Evolutionary conservation across 225 moss, liverwort and hornwort genomes (phyloP), one percentile per base, ranked within the genome.

Genomic region (Lunularia cruciata): DNA sequence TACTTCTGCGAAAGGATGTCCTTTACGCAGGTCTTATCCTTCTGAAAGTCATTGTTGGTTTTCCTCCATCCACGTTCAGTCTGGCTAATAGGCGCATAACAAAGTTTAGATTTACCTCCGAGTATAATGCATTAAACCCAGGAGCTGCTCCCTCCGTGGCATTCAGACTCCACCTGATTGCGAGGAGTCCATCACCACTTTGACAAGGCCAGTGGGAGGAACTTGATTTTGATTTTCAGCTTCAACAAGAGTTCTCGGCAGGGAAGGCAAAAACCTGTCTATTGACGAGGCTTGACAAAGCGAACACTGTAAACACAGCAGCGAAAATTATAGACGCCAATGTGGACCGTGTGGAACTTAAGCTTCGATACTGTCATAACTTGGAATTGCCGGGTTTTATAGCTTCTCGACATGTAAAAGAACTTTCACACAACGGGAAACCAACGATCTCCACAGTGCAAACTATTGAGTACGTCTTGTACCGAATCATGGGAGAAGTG

Each of bases 11-110:
- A 6, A 0, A 75, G 71, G 27, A 88, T 80, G 2, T 14, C 32
- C 40, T 42, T 46, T 19, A 73, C 75, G 62, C 88, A 88, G 0
- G 81, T 84, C 76, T 88, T 88, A 52, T 88, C 88, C 20, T 57
- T 79, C 18, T 39, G 38, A 61, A 86, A 49, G 15, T 86, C 34
- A 3, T 86, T 71, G 0, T 39, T 14, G 18, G 75, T 77, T 64
- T 67, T 72, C n/a, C 89, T 82, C 89, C 89, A 86, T n/a, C 16
- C 67, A 19, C 89, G 79, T 37, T 82, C 64, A 3, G 71, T 10
- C 57, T 86, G 86, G 46, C 86, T 89, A 30, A 11, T 66, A 38
- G 82, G 78, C 0, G 80, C 89, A 12, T 81, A 89, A 67, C 89
- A 89, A 18, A 89, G 64, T 65, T 77, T 86, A 83, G 74, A 13